Evolutionary conservation across 257 asterid species (phyloP), one percentile per base, ranked within the genome.

Genomic region (Salvia hispanica): DNA sequence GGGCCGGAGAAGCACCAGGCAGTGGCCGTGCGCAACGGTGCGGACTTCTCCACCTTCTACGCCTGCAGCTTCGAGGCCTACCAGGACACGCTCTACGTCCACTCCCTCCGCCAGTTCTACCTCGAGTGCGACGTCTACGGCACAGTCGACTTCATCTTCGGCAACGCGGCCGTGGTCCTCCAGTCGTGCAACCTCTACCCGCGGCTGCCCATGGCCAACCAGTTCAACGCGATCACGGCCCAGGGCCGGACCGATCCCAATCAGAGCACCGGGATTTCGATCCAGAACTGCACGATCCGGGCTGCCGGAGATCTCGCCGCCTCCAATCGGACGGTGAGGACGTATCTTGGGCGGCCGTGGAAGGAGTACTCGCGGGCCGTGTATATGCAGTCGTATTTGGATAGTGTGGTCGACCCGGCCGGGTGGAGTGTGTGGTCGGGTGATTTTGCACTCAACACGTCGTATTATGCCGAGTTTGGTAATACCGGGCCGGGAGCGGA

Each of bases 311-410:
- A 91, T 5, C 59, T 86, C 46, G 86, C 84, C 5, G 18, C 50
- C 1, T 75, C 79, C 68, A 76, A 39, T 8, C 4, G 25, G 5
- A 47, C 58, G 0, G 43, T 80, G 14, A 28, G 18, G 47, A 86
- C 95, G 1, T 91, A 83, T 58, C 72, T 91, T 1, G 97, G 97
- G 0, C 64, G 97, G 72, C 97, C 95, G 1, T 91, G 97, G 96
- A 91, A 89, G 57, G 82, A 75, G 45, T 91, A 78, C 42, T 88
- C 96, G 0, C 83, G 91, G 60, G 83, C 97, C 0, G 70, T 91
- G 6, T 83, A 76, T 36, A 81, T 82, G 92, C 80, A 78, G 44
- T 72, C 87, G 25, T 85, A 40, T 25, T 66, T 88, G 44, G 95
- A 64, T 15, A 56, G 76, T 7, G 57, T 72, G 57, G 53, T 88